Base-by-base conservation (phyloP, 2,329 filamentous ascomycete species). In the Microdochium paspali region DNA sequence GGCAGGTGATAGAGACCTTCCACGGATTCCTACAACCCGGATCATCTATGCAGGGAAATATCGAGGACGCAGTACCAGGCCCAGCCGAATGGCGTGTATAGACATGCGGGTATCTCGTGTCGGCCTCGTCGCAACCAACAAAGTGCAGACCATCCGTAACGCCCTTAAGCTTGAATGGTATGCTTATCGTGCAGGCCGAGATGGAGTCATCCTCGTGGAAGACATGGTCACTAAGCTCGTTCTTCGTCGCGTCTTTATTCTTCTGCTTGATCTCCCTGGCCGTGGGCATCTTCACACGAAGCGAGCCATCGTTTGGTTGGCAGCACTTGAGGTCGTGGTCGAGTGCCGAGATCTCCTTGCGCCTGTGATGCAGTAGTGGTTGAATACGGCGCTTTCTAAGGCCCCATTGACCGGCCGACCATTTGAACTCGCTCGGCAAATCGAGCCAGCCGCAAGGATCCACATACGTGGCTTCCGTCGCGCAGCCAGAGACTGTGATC, bases 31-130 rank as follows among this genome's bases (percentile, higher is more conserved):
- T 79, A 49, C 87, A 84, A 28, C 82, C 82, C 23, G 85, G 80
- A 60, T 95, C 87, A 61, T 98, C 93, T 46, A 97, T 76, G 62
- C 93, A 97, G 1, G 93, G 93, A 58, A 98, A 98, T 24, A 97
- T 80, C 56, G 85, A 90, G 44, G 84, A 91, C 1, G 89, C 84
- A 18, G 82, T 84, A 25, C 90, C 90, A 0, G 89, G 81, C 51
- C 87, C 84, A 39, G 85, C 71, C 2, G 84, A 86, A 59, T 91
- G 90, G 35, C 84, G 84, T 1, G 91, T 95, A 64, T 95, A 98
- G 44, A 87, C 83, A 68, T 98, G 91, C 0, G 93, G 90, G 63
- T 90, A 98, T 51, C 90, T 80, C 48, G 74, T 74, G 61, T 96
- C 91, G 45, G 83, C 79, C 48, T 84, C 82, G 42, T 89, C 82